Evolutionary conservation across 345 rosid genomes (phyloP).

Genomic region (Iberis pinnata): DNA sequence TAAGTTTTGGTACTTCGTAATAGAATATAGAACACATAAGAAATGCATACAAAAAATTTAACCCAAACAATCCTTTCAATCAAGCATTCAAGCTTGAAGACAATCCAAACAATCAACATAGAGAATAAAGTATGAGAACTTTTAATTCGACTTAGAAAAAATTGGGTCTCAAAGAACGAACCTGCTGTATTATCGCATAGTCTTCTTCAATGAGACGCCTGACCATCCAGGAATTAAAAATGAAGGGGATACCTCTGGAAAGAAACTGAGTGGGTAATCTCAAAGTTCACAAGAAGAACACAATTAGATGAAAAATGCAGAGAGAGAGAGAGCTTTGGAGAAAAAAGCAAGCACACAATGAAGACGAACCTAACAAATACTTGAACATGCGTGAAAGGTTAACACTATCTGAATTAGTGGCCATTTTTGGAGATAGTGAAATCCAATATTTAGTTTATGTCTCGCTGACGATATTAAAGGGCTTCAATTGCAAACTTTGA

Average conservation of each 20-base stretch:
- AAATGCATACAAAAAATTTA: background rate
- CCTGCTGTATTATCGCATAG: slow-evolving; percentile 63
- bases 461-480: background rate
- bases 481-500: slow-evolving; percentile 3
- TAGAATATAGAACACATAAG: background rate
- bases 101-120: slow-evolving; percentile 2
- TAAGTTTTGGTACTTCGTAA: background rate
- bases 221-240: slow-evolving; percentile 83
- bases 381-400: slow-evolving; percentile 62
- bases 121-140: too few relatives aligned
- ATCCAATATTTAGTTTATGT: background rate
- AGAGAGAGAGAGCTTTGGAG: background rate
- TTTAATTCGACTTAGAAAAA: background rate
- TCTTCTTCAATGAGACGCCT: slow-evolving; percentile 65
- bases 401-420: slow-evolving; percentile 25
- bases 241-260: slow-evolving; percentile 82
- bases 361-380: slow-evolving; percentile 42
- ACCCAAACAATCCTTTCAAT: background rate
- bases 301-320: background rate
- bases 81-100: background rate
- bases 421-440: slow-evolving; percentile 21
- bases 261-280: slow-evolving; percentile 70
- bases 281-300: background rate
- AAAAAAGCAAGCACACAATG: background rate
- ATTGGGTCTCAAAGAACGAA: background rate